Percentiles rank a stretch among this genome's conserved stretches.
Conservation (phyloP, 352 stramenopile genomes). For the Phytophthora constricta region DNA sequence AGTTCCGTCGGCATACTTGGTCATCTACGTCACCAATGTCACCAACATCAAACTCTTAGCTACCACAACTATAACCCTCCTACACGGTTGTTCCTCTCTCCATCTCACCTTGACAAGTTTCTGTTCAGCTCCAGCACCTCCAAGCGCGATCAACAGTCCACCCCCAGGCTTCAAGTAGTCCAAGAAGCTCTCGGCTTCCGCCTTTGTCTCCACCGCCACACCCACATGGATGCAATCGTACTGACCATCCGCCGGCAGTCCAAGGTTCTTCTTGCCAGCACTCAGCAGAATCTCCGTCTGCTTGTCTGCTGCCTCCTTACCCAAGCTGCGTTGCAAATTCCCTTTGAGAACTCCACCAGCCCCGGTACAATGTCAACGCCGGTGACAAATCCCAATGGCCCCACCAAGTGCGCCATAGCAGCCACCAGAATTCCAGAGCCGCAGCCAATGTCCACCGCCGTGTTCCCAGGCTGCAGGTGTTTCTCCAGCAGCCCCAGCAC, state of each 20-base stretch:
- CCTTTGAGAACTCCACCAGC: slow-evolving; percentile 69
- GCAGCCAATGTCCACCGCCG: slow-evolving; percentile 75
- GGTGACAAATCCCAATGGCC: slow-evolving; percentile 52
- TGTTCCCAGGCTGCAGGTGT: slow-evolving; percentile 69
- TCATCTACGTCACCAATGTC: slow-evolving; percentile 53
- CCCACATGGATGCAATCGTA: slow-evolving; percentile 87
- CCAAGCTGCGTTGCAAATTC: slow-evolving; percentile 64
- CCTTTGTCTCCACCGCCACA: slow-evolving; percentile 81
- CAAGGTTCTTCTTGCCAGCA: slow-evolving; percentile 48
- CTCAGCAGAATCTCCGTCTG: slow-evolving; percentile 57
- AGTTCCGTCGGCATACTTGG: slow-evolving; percentile 59
- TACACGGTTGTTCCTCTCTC: background rate
- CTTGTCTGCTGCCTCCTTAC: slow-evolving; percentile 39
- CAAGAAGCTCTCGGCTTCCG: slow-evolving; percentile 71
- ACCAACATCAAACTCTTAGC: slow-evolving; percentile 23
- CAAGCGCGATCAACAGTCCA: slow-evolving; percentile 73
- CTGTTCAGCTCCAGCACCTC: slow-evolving; percentile 63
- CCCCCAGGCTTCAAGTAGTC: slow-evolving; percentile 74
- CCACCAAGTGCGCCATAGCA: slow-evolving; percentile 79
- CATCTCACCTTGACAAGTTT: slow-evolving; percentile 83
- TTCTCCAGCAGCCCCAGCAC: slow-evolving; percentile 70
- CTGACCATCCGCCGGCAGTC: slow-evolving; percentile 31
- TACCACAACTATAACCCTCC: background rate
- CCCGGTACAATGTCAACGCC: slow-evolving; percentile 85
- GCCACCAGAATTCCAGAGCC: slow-evolving; percentile 85